phyloP scores from a whole-genome alignment of 805 yeast species.

The Komagataella mondaviorum region DNA sequence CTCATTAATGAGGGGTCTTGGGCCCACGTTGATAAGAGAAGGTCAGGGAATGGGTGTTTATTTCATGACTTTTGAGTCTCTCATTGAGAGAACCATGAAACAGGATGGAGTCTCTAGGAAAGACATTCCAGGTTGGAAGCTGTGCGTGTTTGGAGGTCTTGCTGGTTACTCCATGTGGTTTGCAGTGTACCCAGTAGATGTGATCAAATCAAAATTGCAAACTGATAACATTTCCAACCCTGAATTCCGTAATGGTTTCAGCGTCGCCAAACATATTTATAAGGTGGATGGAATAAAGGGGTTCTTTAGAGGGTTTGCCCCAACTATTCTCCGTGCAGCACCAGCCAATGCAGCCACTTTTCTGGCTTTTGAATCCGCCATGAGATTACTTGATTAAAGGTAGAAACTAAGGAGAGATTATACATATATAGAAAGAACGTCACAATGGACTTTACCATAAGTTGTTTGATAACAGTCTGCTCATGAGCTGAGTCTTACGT shows the following conservation, averaged over 20 bases:
- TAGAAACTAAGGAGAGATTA: neutral
- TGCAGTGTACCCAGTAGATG: constrained; percentile 78
- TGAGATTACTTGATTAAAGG: constrained; percentile 40
- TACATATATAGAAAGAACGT: neutral
- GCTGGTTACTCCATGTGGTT: constrained; percentile 88
- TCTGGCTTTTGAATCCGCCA: constrained; percentile 81
- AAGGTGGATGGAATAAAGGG: constrained; percentile 57
- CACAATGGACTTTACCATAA: neutral
- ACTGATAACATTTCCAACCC: constrained; percentile 45
- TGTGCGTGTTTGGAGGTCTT: constrained; percentile 63
- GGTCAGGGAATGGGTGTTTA: constrained; percentile 81
- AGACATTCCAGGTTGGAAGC: constrained; percentile 80
- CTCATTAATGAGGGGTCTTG: constrained; percentile 59
- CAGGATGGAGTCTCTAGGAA: constrained; percentile 32
- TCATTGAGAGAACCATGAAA: constrained; percentile 56
- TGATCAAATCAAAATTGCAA: constrained; percentile 82
- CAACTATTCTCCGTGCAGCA: constrained; percentile 91
- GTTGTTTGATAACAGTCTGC: neutral
- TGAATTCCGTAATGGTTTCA: constrained; percentile 39
- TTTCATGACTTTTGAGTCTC: constrained; percentile 82
- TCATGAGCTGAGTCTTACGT: neutral
- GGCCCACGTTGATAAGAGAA: constrained; percentile 77
- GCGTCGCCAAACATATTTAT: constrained; percentile 43
- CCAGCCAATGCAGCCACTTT: constrained; percentile 98
- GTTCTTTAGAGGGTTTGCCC: constrained; percentile 81